Evolutionary conservation across 2,329 filamentous ascomycete genomes (phyloP), one percentile per base, ranked within the genome.

Genomic region (Diaporthe humulicola): DNA sequence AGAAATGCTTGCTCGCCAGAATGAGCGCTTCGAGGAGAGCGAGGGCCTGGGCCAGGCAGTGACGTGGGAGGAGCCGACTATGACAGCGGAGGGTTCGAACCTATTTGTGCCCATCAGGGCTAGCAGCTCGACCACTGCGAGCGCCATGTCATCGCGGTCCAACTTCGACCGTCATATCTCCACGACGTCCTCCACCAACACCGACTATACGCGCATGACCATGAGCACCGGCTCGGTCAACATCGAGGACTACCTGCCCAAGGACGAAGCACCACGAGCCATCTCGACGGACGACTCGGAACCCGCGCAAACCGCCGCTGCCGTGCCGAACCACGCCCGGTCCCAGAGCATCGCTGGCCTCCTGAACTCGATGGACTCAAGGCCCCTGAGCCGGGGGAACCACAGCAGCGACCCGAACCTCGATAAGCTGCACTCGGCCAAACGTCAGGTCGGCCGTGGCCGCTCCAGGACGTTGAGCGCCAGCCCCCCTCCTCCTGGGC

Each of bases 51-150:
- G 81, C 15, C 79, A 82, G 58, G 79, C 80, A 25, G 70, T 66
- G 28, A 70, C 69, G 9, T 82, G 80, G 74, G 80, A 80, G 69
- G 85, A 86, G 76, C 84, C 82, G 7, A 79, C 81, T 14, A 77
- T 84, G 75, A 80, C 76, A 30, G 80, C 84, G 75, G 82, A 82
- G 52, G 82, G 79, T 25, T 78, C 81, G 2, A 79, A 79, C 1
- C 76, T 82, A n/a, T 80, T 82, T 30, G 79, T 82, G 19, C 81
- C 84, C 50, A 82, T 87, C 73, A 87, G 89, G 22, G 86, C 85
- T 30, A 91, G 89, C 81, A 89, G 88, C 15, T 91, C 88, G 9
- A 91, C 90, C 8, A 89, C 86, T 1, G 85, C 82, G 33, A 91
- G 89, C 69, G 82, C 83, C 74, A 85, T 86, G 22, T 89, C 87